Conservation (phyloP, 2,329 filamentous ascomycete genomes). For the Xylaria sp. region DNA sequence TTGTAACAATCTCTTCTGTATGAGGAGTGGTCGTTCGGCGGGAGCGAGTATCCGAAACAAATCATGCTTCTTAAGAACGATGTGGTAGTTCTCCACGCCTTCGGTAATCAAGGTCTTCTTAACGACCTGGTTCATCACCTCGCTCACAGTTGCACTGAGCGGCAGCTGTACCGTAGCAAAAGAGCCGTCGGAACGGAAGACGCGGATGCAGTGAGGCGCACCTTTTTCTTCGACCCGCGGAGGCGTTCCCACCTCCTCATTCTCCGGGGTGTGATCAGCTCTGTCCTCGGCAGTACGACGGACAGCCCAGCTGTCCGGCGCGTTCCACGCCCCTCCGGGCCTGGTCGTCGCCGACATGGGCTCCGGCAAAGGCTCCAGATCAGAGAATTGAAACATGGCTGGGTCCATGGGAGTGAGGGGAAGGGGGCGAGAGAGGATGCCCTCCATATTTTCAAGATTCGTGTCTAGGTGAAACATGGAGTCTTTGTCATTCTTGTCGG, state of each 20-base stretch:
- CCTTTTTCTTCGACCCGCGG: slow-evolving; percentile 78
- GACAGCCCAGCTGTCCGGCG: slow-evolving; percentile 96
- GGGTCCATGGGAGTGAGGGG: slow-evolving; percentile 78
- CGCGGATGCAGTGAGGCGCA: slow-evolving; percentile 87
- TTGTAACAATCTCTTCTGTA: slow-evolving; percentile 91
- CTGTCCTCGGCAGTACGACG: slow-evolving; percentile 77
- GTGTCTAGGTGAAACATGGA: slow-evolving; percentile 84
- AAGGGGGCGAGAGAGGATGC: slow-evolving; percentile 79
- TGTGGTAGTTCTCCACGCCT: slow-evolving; percentile 92
- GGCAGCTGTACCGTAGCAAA: slow-evolving; percentile 91
- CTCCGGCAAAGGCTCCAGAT: slow-evolving; percentile 44
- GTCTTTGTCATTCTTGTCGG: slow-evolving; percentile 68
- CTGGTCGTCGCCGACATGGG: slow-evolving; percentile 47
- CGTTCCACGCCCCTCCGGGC: slow-evolving; percentile 79
- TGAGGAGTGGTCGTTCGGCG: slow-evolving; percentile 83
- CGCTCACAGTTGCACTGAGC: slow-evolving; percentile 84
- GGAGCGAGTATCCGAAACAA: slow-evolving; percentile 82
- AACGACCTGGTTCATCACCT: slow-evolving; percentile 88
- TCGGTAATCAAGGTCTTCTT: slow-evolving; percentile 95
- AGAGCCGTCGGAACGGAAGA: slow-evolving; percentile 92
- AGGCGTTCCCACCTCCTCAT: slow-evolving; percentile 75
- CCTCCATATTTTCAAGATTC: slow-evolving; percentile 89
- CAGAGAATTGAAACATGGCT: slow-evolving; percentile 54
- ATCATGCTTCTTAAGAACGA: slow-evolving; percentile 93
- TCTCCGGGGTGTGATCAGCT: slow-evolving; percentile 65